phyloP scores from a whole-genome alignment of 495 filamentous ascomycete genomes.

The Penicillium malachiteum region DNA sequence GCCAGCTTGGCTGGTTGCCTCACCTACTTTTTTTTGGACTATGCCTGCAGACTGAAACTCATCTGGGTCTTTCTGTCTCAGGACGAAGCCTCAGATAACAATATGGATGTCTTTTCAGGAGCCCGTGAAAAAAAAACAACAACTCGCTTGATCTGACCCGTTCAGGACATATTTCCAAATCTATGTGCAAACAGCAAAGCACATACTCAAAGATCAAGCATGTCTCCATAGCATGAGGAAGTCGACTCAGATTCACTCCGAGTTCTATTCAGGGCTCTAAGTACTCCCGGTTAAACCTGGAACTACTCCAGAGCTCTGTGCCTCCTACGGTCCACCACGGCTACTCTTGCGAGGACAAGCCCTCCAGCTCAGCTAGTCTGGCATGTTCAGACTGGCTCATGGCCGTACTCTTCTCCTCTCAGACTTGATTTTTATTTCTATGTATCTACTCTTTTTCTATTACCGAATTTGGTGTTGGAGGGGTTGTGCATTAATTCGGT shows the following conservation, averaged over 20 bases:
- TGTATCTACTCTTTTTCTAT: conserved; percentile 20
- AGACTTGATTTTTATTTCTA: conserved; percentile 6
- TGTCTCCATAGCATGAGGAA: neutral
- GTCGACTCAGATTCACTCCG: neutral
- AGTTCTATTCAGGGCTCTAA: neutral
- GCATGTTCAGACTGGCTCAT: conserved; percentile 1
- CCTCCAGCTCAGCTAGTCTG: conserved; percentile 15
- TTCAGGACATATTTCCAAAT: neutral
- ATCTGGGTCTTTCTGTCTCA: neutral
- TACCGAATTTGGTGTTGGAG: conserved; percentile 12
- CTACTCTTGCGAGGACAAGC: conserved; percentile 1
- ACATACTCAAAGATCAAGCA: neutral
- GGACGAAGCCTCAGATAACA: neutral
- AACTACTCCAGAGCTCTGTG: neutral
- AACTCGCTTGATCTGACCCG: neutral
- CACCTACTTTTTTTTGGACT: conserved; percentile 5
- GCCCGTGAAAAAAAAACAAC: neutral
- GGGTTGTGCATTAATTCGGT: conserved; percentile 1
- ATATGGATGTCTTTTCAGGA: neutral
- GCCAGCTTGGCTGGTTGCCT: neutral
- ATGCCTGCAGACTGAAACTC: neutral
- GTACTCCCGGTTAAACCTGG: neutral
- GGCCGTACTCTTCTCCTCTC: conserved; percentile 12
- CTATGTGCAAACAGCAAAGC: neutral
- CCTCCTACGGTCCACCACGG: neutral